phyloP scores from a whole-genome alignment of 331 rosid species.

The Acacia pycnantha region DNA sequence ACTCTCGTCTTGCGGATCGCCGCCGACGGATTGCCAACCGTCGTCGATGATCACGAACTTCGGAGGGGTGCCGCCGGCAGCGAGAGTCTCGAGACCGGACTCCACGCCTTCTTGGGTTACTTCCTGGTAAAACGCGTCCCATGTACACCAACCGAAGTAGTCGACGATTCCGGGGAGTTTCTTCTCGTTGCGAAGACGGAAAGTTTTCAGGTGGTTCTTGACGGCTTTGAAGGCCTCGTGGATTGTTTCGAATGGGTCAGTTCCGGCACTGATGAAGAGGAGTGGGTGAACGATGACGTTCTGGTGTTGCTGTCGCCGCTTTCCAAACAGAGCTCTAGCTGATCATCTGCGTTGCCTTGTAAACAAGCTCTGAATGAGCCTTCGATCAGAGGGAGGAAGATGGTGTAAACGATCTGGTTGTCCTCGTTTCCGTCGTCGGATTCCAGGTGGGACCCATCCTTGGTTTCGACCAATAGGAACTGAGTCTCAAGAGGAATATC shows the following conservation, averaged over 20 bases:
- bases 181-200: conserved; percentile 82
- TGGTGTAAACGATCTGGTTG: conserved; percentile 59
- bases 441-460: conserved; percentile 69
- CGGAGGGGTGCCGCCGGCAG: conserved; percentile 70
- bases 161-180: conserved; percentile 68
- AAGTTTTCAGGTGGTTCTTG: conserved; percentile 55
- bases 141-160: conserved; percentile 89
- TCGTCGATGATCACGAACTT: conserved; percentile 89
- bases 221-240: conserved; percentile 60
- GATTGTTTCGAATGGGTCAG: conserved; percentile 66
- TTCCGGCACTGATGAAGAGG: conserved; percentile 58
- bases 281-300: conserved; percentile 63
- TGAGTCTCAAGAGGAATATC: conserved; percentile 88
- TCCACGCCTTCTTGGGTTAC: conserved; percentile 90
- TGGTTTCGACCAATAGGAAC: conserved; percentile 70
- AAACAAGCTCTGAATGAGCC: conserved; percentile 75
- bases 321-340: conserved; percentile 77
- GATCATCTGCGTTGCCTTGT: conserved; percentile 60
- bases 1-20: conserved; percentile 22
- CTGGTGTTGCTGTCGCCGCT: conserved; percentile 72
- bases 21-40: conserved; percentile 81
- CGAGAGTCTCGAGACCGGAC: conserved; percentile 56
- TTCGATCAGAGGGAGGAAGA: conserved; percentile 78
- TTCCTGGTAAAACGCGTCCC: conserved; percentile 91
- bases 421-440: conserved; percentile 41